Conservation (phyloP, 257 asterid species). For the Solanum chiquidenum region DNA sequence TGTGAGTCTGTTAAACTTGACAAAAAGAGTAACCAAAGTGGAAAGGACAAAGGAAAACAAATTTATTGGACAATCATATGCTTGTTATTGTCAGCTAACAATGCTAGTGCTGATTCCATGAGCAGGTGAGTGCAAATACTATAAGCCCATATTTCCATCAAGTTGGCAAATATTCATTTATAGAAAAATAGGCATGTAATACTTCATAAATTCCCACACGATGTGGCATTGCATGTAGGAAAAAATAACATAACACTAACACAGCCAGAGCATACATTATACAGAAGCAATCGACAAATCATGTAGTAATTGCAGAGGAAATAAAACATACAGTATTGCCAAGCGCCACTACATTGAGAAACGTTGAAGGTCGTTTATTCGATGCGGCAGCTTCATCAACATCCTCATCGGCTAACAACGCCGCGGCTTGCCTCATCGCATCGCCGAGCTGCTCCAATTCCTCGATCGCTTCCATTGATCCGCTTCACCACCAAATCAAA, state of each 20-base stretch:
- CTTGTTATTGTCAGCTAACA: neutral
- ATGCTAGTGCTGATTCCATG: neutral
- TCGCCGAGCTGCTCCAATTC: constrained; percentile 11
- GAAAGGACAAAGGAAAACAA: neutral
- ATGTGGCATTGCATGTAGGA: neutral
- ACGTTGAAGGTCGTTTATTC: constrained; percentile 9
- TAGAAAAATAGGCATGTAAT: neutral
- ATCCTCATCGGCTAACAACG: constrained; percentile 11
- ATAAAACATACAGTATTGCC: constrained; percentile 4
- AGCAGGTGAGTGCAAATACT: neutral
- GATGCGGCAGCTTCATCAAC: neutral
- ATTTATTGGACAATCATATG: neutral
- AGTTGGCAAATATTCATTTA: neutral
- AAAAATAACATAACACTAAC: neutral
- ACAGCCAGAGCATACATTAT: neutral
- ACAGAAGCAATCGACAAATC: neutral
- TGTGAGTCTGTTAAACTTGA: neutral
- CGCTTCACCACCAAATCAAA: neutral
- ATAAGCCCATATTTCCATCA: neutral
- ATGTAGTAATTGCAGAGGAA: neutral
- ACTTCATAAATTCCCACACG: neutral
- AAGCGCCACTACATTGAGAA: constrained; percentile 13
- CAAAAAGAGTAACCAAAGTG: neutral
- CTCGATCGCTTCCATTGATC: constrained; percentile 12
- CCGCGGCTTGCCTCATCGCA: constrained; percentile 10